Evolutionary conservation across 139 green algal species (phyloP).

Genomic region (Chlorella ohadii): DNA sequence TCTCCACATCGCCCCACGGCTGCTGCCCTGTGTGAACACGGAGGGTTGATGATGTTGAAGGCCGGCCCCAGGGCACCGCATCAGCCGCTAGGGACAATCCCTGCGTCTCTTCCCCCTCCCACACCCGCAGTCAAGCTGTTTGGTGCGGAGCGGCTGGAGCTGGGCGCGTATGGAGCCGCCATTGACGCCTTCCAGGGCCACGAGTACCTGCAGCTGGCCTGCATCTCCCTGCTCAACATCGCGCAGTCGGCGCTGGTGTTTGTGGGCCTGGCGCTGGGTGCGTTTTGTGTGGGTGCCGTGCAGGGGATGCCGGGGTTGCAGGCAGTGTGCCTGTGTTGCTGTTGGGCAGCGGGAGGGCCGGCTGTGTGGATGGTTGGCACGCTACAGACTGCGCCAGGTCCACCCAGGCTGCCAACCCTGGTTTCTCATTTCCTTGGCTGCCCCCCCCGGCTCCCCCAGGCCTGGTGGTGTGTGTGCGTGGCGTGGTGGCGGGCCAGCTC

Average conservation of each 20-base stretch:
- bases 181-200: constrained; percentile 81
- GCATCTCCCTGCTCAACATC: constrained; percentile 85
- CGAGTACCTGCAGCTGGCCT: constrained; percentile 59
- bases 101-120: too few relatives aligned
- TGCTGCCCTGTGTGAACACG: too few relatives aligned
- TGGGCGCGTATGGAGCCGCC: constrained; percentile 58
- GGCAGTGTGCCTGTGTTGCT: neutral
- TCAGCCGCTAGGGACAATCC: too few relatives aligned
- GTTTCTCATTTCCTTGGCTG: neutral
- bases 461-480: constrained; percentile 68
- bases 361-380: too few relatives aligned
- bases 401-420: neutral
- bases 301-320: too few relatives aligned
- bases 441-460: constrained; percentile 17
- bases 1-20: too few relatives aligned
- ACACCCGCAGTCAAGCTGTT: constrained; percentile 72
- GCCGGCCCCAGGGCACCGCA: too few relatives aligned
- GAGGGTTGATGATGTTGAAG: too few relatives aligned
- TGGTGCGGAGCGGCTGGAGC: constrained; percentile 80
- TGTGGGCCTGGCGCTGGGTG: constrained; percentile 48
- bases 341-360: neutral
- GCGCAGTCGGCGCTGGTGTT: constrained; percentile 88
- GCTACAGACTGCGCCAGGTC: too few relatives aligned
- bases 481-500: constrained; percentile 59
- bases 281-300: too few relatives aligned